Percentiles rank a stretch among this genome's conserved stretches.
phyloP scores from a whole-genome alignment of 2,329 filamentous ascomycete species.

The Cercospora berteroae region DNA sequence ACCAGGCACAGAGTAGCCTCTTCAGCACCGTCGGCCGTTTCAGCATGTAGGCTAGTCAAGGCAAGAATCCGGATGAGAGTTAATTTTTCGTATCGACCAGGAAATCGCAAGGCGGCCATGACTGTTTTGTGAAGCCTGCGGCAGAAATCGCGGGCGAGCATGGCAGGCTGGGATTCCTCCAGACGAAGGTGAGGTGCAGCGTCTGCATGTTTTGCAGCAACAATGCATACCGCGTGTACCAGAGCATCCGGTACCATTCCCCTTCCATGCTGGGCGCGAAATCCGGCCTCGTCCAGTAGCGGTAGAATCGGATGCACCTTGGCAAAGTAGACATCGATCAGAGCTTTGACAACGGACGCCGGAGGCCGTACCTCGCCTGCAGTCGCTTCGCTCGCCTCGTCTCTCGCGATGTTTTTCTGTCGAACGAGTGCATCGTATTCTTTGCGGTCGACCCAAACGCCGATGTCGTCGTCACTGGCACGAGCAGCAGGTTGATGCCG shows the following conservation, averaged over 20 bases:
- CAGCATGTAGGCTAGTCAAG: slow-evolving; percentile 48
- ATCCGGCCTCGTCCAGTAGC: slow-evolving; percentile 46
- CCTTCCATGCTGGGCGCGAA: slow-evolving; percentile 40
- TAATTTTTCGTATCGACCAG: slow-evolving; percentile 46
- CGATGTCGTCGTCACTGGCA: slow-evolving; percentile 32
- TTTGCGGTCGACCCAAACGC: slow-evolving; percentile 38
- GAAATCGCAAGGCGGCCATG: slow-evolving; percentile 43
- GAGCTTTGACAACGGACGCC: slow-evolving; percentile 40
- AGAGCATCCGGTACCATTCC: slow-evolving; percentile 42
- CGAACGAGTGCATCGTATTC: slow-evolving; percentile 34
- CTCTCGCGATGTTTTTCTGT: slow-evolving; percentile 23
- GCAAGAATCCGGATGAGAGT: slow-evolving; percentile 49
- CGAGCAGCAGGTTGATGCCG: slow-evolving; percentile 33
- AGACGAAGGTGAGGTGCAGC: slow-evolving; percentile 44
- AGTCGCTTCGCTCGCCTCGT: slow-evolving; percentile 11
- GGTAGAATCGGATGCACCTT: slow-evolving; percentile 50
- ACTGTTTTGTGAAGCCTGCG: slow-evolving; percentile 46
- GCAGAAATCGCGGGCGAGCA: slow-evolving; percentile 47
- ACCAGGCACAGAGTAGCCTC: slow-evolving; percentile 44
- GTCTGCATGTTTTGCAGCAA: slow-evolving; percentile 48
- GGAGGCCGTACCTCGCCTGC: slow-evolving; percentile 28
- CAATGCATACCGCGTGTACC: slow-evolving; percentile 48
- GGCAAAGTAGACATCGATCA: slow-evolving; percentile 48
- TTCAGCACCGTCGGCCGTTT: slow-evolving; percentile 49
- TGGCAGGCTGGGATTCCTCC: slow-evolving; percentile 35